Evolutionary conservation across 2,329 filamentous ascomycete species (phyloP).

Genomic region (Oidium heveae): DNA sequence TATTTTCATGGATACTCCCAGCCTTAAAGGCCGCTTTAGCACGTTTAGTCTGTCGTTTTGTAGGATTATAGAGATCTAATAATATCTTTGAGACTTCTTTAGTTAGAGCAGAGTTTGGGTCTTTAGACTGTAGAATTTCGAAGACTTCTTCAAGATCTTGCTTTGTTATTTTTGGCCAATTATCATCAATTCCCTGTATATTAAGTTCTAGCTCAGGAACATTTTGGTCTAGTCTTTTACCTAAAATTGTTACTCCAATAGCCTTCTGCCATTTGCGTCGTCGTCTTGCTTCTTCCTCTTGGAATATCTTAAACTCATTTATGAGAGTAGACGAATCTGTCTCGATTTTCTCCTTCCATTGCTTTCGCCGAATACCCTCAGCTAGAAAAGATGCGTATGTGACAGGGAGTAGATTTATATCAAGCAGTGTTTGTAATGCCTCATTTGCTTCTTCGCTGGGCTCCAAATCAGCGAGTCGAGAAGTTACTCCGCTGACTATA

Average conservation of each 20-base stretch:
- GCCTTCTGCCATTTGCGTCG: constrained; percentile 76
- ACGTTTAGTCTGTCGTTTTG: constrained; percentile 63
- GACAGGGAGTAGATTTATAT: constrained; percentile 62
- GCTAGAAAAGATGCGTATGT: constrained; percentile 75
- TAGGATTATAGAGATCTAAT: constrained; percentile 56
- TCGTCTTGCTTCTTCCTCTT: constrained; percentile 76
- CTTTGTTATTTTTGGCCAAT: constrained; percentile 56
- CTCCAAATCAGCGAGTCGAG: constrained; percentile 44
- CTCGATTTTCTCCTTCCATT: constrained; percentile 83
- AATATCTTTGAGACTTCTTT: constrained; percentile 53
- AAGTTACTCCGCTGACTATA: constrained; percentile 44
- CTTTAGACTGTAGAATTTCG: constrained; percentile 34
- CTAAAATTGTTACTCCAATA: constrained; percentile 44
- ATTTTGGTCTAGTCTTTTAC: constrained; percentile 39
- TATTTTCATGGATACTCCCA: constrained; percentile 80
- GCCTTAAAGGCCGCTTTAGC: constrained; percentile 83
- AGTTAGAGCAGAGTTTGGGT: constrained; percentile 38
- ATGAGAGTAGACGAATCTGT: constrained; percentile 66
- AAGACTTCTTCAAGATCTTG: constrained; percentile 57
- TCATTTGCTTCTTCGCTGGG: constrained; percentile 52
- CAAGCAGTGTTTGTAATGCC: constrained; percentile 55
- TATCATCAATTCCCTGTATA: constrained; percentile 49
- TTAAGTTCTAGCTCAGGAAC: constrained; percentile 67
- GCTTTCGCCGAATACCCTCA: constrained; percentile 62
- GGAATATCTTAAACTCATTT: constrained; percentile 77